These are phyloP conservation scores for Fomitopsis pinicola DNA, from an alignment of 1,284 basidiomycete species.

Conservation along the genomic window DNA sequence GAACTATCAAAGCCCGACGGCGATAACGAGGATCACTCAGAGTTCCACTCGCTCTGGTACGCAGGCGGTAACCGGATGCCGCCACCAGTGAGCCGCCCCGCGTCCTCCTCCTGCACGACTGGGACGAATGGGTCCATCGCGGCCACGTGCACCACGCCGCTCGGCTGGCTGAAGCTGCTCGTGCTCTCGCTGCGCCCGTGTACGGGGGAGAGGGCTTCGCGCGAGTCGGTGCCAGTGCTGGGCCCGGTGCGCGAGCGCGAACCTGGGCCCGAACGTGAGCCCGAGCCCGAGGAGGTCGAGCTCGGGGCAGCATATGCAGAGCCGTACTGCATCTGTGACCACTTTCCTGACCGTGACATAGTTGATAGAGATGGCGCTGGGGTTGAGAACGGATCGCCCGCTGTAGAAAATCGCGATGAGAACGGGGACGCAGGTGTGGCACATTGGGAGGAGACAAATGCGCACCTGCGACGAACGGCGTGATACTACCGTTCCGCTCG, in stretches of 20 bases:
- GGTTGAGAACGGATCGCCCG: not conserved
- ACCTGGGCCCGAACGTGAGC: not conserved
- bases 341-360: not conserved
- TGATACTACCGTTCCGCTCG: not conserved
- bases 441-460: not conserved
- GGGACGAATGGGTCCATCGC: not conserved
- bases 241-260: not conserved
- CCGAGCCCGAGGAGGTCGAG: not conserved
- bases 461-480: not conserved
- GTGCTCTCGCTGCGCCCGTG: not conserved
- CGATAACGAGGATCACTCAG: not conserved
- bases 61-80: not conserved
- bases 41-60: slow-evolving; percentile 1
- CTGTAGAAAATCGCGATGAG: not conserved
- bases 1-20: no score
- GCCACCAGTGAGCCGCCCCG: not conserved
- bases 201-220: not conserved
- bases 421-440: not conserved
- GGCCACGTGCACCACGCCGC: not conserved
- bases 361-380: not conserved
- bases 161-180: not conserved
- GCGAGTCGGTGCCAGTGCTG: not conserved
- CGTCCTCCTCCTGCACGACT: not conserved
- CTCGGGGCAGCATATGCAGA: not conserved
- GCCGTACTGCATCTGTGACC: not conserved